Conservation (phyloP, 2,329 filamentous ascomycete species). For the Phaeosphaeria sp. region DNA sequence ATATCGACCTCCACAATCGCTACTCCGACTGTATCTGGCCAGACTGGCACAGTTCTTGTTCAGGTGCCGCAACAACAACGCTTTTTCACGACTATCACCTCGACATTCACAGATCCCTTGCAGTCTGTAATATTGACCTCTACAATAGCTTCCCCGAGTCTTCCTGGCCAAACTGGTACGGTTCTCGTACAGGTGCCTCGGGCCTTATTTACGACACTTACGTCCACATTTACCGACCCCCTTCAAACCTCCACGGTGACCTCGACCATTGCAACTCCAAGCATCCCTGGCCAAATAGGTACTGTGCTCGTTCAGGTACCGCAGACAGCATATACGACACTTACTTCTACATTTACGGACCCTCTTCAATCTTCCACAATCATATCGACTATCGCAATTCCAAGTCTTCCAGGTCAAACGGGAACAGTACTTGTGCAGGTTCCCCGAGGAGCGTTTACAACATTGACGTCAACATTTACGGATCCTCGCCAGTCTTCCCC, state of each 20-base stretch:
- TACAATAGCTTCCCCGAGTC: not conserved
- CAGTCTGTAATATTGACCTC: not conserved
- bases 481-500: not conserved
- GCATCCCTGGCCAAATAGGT: not conserved
- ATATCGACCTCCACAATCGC: not conserved
- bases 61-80: not conserved
- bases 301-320: not conserved
- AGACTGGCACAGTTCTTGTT: no score
- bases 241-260: not conserved
- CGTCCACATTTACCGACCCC: not conserved
- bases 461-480: not conserved
- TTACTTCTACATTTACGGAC: not conserved
- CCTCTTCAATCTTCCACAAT: not conserved
- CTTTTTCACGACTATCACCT: not conserved
- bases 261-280: not conserved
- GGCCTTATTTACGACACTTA: not conserved
- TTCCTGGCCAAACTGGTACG: not conserved
- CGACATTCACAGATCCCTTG: not conserved
- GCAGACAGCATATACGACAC: not conserved
- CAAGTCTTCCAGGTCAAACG: not conserved
- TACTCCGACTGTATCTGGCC: not conserved
- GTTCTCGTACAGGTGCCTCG: not conserved
- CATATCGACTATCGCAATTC: not conserved
- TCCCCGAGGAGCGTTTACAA: not conserved
- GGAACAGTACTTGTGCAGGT: not conserved